phyloP scores from a whole-genome alignment of 2,329 filamentous ascomycete genomes.

The Epichloe glyceriae region DNA sequence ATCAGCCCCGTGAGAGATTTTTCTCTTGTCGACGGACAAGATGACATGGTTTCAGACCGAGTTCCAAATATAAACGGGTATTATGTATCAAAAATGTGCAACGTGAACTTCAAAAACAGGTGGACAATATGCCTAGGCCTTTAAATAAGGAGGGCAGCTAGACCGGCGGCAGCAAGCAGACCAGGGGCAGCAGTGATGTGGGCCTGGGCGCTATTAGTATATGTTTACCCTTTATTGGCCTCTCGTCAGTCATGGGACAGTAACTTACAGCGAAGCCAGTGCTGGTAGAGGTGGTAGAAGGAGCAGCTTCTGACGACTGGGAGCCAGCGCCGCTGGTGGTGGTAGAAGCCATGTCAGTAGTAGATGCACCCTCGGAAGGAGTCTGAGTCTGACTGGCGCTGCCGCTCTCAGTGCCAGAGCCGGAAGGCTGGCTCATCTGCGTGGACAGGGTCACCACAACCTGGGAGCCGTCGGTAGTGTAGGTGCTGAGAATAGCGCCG shows the following conservation, averaged over 20 bases:
- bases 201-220: conserved; percentile 13
- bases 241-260: background rate
- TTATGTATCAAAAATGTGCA: conserved; percentile 31
- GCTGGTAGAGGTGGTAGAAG: conserved; percentile 9
- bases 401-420: conserved; percentile 10
- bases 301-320: background rate
- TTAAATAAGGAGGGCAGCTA: conserved; percentile 37
- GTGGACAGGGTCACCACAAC: conserved; percentile 17
- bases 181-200: conserved; percentile 34
- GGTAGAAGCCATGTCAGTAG: conserved; percentile 1
- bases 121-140: conserved; percentile 10
- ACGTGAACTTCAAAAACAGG: conserved; percentile 14
- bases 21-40: conserved; percentile 11
- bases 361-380: conserved; percentile 8
- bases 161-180: conserved; percentile 34
- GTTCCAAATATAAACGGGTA: conserved; percentile 23
- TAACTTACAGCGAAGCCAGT: conserved; percentile 18
- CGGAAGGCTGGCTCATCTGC: conserved; percentile 9
- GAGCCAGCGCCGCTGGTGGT: background rate
- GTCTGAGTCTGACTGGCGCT: conserved; percentile 7
- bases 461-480: conserved; percentile 11
- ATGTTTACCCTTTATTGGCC: background rate
- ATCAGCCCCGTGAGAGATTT: conserved; percentile 12
- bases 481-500: conserved; percentile 12
- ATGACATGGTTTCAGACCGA: conserved; percentile 12